phyloP scores from a whole-genome alignment of 2,329 filamentous ascomycete genomes.

The Gnomoniopsis sp. region DNA sequence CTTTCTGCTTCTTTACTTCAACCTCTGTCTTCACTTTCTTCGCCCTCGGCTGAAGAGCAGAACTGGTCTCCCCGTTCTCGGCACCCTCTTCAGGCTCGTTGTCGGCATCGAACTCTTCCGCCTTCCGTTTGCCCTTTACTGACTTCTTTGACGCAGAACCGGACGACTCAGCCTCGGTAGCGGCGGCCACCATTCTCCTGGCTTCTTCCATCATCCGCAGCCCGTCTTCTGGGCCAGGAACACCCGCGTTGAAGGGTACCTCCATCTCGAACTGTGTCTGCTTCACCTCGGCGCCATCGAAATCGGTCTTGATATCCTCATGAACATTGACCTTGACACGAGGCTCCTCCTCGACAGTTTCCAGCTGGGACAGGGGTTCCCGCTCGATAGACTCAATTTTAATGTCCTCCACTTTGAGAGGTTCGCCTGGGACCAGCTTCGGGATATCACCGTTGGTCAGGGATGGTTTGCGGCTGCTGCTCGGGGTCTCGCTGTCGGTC shows the following conservation, averaged over 20 bases:
- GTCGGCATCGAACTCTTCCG: slow-evolving; percentile 66
- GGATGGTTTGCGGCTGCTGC: slow-evolving; percentile 23
- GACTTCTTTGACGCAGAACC: slow-evolving; percentile 27
- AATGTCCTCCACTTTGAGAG: slow-evolving; percentile 22
- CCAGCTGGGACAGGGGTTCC: slow-evolving; percentile 45
- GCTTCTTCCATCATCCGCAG: slow-evolving; percentile 82
- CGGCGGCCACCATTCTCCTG: slow-evolving; percentile 74
- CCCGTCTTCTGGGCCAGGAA: slow-evolving; percentile 74
- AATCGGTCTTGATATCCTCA: slow-evolving; percentile 54
- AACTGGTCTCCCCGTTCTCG: slow-evolving; percentile 37
- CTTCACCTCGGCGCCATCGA: slow-evolving; percentile 61
- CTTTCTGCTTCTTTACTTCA: slow-evolving; percentile 79
- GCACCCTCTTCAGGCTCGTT: slow-evolving; percentile 31
- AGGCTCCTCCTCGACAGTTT: slow-evolving; percentile 51
- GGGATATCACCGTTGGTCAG: slow-evolving; percentile 27
- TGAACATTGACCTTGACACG: slow-evolving; percentile 69
- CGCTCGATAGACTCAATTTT: slow-evolving; percentile 47
- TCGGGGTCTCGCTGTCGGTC: slow-evolving; percentile 33
- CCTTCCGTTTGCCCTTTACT: slow-evolving; percentile 66
- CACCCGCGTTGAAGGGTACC: slow-evolving; percentile 63
- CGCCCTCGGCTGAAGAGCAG: slow-evolving; percentile 43
- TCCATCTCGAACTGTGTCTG: slow-evolving; percentile 74
- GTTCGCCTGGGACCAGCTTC: slow-evolving; percentile 8
- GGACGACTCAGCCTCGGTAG: slow-evolving; percentile 27
- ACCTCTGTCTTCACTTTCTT: slow-evolving; percentile 83